Conservation (phyloP, 805 yeast species). For the Candida maris region DNA sequence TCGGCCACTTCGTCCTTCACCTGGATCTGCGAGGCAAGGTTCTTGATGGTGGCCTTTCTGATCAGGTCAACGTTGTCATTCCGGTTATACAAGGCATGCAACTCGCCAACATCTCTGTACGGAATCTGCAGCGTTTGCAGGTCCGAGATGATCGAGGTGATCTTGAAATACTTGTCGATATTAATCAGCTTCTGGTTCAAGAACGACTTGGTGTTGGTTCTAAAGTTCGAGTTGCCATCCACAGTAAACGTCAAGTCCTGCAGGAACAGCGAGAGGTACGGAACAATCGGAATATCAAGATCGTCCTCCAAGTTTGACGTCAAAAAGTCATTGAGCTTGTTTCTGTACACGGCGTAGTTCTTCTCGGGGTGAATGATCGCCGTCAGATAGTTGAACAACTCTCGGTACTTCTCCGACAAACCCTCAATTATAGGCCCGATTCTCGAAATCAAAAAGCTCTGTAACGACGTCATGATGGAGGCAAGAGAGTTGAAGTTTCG, state of each 20-base stretch:
- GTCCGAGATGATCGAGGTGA: conserved; percentile 62
- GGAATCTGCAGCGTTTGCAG: conserved; percentile 66
- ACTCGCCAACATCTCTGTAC: conserved; percentile 38
- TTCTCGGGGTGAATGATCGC: conserved; percentile 72
- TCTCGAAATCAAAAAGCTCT: conserved; percentile 67
- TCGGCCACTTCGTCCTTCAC: conserved; percentile 8
- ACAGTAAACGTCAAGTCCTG: conserved; percentile 79
- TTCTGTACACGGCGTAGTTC: conserved; percentile 67
- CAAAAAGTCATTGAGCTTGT: conserved; percentile 54
- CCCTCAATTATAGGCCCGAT: conserved; percentile 56
- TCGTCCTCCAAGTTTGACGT: conserved; percentile 39
- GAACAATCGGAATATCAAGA: conserved; percentile 62
- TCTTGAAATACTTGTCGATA: conserved; percentile 67
- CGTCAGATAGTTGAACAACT: conserved; percentile 58
- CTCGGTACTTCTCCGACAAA: conserved; percentile 55
- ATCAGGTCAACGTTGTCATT: conserved; percentile 22
- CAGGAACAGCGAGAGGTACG: conserved; percentile 68
- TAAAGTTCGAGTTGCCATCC: conserved; percentile 72
- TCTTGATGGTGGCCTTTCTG: conserved; percentile 29
- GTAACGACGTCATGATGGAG: conserved; percentile 72
- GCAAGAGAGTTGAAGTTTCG: conserved; percentile 78
- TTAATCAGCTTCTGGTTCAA: conserved; percentile 60
- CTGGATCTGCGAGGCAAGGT: conserved; percentile 19
- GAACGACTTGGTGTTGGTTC: conserved; percentile 50
- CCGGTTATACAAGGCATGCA: conserved; percentile 25